Evolutionary conservation across 2,329 filamentous ascomycete species (phyloP), one percentile per base, ranked within the genome.

Genomic region (Ascochyta viciae-villosae): DNA sequence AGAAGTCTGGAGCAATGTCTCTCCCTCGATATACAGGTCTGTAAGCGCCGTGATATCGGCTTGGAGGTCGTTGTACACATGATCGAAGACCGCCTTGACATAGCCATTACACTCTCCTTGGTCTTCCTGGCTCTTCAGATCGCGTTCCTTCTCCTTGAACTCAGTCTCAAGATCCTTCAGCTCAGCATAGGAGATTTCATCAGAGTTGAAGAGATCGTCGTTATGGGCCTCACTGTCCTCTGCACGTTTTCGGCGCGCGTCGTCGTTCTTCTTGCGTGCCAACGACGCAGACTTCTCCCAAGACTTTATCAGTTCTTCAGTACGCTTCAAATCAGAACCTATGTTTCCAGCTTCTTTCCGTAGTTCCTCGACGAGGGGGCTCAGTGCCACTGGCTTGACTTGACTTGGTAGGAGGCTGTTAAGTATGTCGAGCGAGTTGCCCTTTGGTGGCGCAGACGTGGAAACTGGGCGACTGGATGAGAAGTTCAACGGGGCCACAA

Each of bases 131-230:
- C 81, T 76, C 60, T 82, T 82, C 35, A 76, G 73, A 29, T 79
- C 77, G 41, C 78, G 78, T 66, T 86, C 83, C 9, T 76, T 76
- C 50, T 81, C 77, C 54, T 83, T 82, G 61, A 84, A 84, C 27
- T 84, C 82, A 44, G 82, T 78, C 63, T 86, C 83, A 9, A 85
- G 72, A 15, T 76, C 76, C 34, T 80, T 80, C 62, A 86, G 83
- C 44, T 85, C 83, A 12, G 82, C 82, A 66, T 86, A 85, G 0
- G 82, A 82, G 40, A 86, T 85, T 60, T 84, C 80, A 50, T 85
- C 80, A 44, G 78, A 78, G 59, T 85, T 81, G 72, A 85, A 86
- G 1, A 85, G 74, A 1, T 77, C 76, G 59, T 85, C 81, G 29
- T 83, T 83, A 43, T 78, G 76, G n/a, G 72, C 73, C 61, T 85